Conservation (phyloP, 2,329 filamentous ascomycete species). For the Hymenoscyphus linearis region DNA sequence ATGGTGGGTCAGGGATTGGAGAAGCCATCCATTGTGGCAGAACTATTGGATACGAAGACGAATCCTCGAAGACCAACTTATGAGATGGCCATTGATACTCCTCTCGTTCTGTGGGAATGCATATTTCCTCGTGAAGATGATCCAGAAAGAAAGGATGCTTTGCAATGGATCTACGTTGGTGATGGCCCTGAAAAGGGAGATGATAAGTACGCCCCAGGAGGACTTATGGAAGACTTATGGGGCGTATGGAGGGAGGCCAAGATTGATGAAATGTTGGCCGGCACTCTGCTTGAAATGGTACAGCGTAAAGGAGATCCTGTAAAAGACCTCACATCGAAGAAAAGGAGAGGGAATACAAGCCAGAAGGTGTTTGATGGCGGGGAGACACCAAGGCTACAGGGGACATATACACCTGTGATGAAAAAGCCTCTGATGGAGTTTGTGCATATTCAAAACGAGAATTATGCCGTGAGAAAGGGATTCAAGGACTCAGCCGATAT, state of each 20-base stretch:
- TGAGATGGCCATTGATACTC: slow-evolving; percentile 83
- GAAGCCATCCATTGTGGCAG: slow-evolving; percentile 62
- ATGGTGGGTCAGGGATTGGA: slow-evolving; percentile 86
- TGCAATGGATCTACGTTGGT: slow-evolving; percentile 76
- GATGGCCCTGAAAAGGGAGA: slow-evolving; percentile 53
- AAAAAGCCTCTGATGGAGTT: slow-evolving; percentile 44
- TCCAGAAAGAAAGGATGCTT: slow-evolving; percentile 46
- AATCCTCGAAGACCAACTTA: slow-evolving; percentile 79
- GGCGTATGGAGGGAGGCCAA: slow-evolving; percentile 75
- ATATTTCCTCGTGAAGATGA: slow-evolving; percentile 62
- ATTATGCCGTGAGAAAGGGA: slow-evolving; percentile 57
- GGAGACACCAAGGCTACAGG: slow-evolving; percentile 44
- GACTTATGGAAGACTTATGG: slow-evolving; percentile 75
- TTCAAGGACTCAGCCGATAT: slow-evolving; percentile 46
- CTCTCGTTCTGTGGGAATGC: slow-evolving; percentile 94
- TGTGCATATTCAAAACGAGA: slow-evolving; percentile 53
- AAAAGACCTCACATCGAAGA: slow-evolving; percentile 30
- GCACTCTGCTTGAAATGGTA: slow-evolving; percentile 63
- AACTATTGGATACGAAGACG: slow-evolving; percentile 66
- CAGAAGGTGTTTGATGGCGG: slow-evolving; percentile 50
- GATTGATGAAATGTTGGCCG: slow-evolving; percentile 83
- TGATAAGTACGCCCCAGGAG: slow-evolving; percentile 58
- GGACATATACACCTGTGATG: slow-evolving; percentile 51
- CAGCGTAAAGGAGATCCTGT: slow-evolving; percentile 35
- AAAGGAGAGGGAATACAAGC: slow-evolving; percentile 29